Evolutionary conservation across 805 yeast genomes (phyloP).

Genomic region (Myxozyma geophila): DNA sequence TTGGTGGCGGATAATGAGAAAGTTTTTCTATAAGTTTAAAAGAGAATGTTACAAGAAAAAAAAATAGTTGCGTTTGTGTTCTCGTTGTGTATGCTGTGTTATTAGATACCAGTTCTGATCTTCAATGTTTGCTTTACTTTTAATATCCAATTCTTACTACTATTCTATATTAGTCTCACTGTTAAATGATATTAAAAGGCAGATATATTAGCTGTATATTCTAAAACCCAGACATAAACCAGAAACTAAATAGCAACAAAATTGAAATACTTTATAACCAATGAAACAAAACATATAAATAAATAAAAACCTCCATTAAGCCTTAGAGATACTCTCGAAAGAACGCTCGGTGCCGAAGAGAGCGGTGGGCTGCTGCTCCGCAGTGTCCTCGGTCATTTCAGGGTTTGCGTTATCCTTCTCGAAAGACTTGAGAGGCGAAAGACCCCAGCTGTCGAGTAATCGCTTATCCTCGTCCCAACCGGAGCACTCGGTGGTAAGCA

Average conservation of each 20-base stretch:
- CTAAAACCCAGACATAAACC: background rate
- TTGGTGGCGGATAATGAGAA: background rate
- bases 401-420: conserved; percentile 23
- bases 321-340: background rate
- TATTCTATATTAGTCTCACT: too few relatives aligned
- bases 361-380: background rate
- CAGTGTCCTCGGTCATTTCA: conserved; percentile 6
- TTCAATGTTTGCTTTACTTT: background rate
- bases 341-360: conserved; percentile 14
- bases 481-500: conserved; percentile 81
- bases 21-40: too few relatives aligned
- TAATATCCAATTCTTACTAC: too few relatives aligned
- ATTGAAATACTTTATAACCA: background rate
- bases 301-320: background rate
- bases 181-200: too few relatives aligned
- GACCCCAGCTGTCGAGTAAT: conserved; percentile 73
- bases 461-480: conserved; percentile 82
- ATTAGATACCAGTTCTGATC: too few relatives aligned
- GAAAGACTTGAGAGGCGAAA: conserved; percentile 39
- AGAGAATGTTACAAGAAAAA: too few relatives aligned
- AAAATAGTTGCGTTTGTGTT: too few relatives aligned
- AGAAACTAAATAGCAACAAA: background rate
- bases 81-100: too few relatives aligned
- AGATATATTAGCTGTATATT: too few relatives aligned
- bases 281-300: background rate